phyloP scores from a whole-genome alignment of 2,329 filamentous ascomycete species.

The Chaetomium olivaceum region DNA sequence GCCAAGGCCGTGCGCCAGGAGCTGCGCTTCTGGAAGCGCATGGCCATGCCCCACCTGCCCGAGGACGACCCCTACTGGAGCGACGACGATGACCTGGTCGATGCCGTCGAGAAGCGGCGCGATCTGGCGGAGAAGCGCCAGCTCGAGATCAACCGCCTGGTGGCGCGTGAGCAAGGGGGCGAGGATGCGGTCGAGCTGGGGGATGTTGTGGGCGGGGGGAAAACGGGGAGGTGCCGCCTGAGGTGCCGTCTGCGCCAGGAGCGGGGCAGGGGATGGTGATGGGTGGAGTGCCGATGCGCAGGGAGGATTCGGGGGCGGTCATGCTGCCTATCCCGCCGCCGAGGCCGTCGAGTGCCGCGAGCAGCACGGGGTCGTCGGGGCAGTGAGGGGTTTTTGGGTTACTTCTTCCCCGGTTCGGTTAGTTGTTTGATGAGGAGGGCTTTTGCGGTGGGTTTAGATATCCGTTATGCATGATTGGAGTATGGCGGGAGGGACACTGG shows the following conservation, averaged over 20 bases:
- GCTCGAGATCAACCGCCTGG: constrained; percentile 22
- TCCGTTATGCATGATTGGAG: constrained; percentile 4
- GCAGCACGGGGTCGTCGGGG: constrained; percentile 43
- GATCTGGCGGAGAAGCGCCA: constrained; percentile 44
- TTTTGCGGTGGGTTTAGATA: background rate
- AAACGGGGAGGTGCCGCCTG: constrained; percentile 26
- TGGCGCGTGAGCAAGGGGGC: constrained; percentile 5
- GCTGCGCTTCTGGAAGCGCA: constrained; percentile 65
- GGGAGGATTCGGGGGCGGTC: constrained; percentile 36
- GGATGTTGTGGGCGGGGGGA: constrained; percentile 16
- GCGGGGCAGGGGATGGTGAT: constrained; percentile 35
- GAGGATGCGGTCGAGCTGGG: constrained; percentile 18
- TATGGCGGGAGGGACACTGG: background rate
- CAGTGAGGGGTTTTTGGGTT: constrained; percentile 22
- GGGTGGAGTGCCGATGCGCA: constrained; percentile 48
- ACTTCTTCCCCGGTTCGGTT: background rate
- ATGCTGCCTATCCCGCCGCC: constrained; percentile 42
- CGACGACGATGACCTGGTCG: constrained; percentile 65
- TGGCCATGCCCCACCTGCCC: constrained; percentile 62
- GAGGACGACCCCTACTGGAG: constrained; percentile 64
- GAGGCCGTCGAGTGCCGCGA: constrained; percentile 42
- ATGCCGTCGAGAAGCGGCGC: constrained; percentile 60
- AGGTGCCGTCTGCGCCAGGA: constrained; percentile 27
- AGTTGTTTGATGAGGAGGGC: background rate
- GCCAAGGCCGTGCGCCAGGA: constrained; percentile 57